These are phyloP conservation scores for Cystobasidium pallidum DNA, from an alignment of 1,284 basidiomycete genomes.

Conservation along the genomic window DNA sequence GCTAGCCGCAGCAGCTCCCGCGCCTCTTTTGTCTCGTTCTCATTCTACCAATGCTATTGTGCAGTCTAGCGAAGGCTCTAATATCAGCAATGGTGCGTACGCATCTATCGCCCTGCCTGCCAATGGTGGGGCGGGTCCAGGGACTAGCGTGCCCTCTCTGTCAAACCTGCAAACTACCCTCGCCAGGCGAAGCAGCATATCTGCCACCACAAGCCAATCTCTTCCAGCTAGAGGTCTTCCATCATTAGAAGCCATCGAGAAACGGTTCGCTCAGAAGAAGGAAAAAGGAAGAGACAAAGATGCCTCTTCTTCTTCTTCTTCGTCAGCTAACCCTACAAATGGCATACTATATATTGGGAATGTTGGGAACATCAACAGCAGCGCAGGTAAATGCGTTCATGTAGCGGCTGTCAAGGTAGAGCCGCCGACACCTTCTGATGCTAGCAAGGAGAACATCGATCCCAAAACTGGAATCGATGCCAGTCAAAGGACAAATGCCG, in stretches of 20 bases:
- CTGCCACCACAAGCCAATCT: slow-evolving; percentile 17
- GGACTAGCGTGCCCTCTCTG: slow-evolving; percentile 5
- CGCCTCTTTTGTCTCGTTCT: slow-evolving; percentile 39
- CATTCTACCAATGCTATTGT: slow-evolving; percentile 34
- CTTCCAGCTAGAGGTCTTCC: slow-evolving; percentile 34
- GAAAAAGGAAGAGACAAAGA: slow-evolving; percentile 24
- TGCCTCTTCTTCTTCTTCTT: not conserved
- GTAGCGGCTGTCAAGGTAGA: not conserved
- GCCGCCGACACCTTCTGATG: not conserved
- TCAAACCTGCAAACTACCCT: slow-evolving; percentile 1
- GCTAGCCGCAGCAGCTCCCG: slow-evolving; percentile 26
- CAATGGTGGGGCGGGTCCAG: slow-evolving; percentile 1
- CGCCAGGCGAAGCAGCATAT: slow-evolving; percentile 24
- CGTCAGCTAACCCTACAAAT: not conserved
- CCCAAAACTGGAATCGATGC: slow-evolving; percentile 21
- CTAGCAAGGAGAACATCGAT: slow-evolving; percentile 22
- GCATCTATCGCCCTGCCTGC: not conserved
- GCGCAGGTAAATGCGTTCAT: not conserved
- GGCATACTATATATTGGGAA: too few relatives aligned
- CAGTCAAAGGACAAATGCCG: not conserved
- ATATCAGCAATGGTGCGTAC: not conserved
- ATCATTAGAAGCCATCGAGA: slow-evolving; percentile 28
- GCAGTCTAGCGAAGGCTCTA: not conserved
- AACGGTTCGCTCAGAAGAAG: slow-evolving; percentile 37
- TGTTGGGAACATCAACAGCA: not conserved